Evolutionary conservation across 768 basidiomycete genomes (phyloP).

Genomic region (Lyophyllum semitale): DNA sequence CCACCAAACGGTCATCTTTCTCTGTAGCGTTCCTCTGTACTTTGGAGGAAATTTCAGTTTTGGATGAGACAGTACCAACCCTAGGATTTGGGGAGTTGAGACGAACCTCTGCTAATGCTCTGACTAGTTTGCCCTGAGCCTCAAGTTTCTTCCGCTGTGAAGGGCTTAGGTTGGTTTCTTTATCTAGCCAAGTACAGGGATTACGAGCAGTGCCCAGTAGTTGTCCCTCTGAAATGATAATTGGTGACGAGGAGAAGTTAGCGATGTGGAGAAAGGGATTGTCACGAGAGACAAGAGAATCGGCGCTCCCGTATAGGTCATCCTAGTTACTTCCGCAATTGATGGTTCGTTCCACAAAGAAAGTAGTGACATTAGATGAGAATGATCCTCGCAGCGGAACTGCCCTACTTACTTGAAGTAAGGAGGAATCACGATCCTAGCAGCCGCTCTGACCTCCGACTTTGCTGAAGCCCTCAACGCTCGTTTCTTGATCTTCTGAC

Average conservation of each 20-base stretch:
- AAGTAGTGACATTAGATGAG: background rate
- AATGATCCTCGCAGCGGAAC: conserved; percentile 8
- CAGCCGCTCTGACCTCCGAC: conserved; percentile 4
- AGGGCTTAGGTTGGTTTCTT: background rate
- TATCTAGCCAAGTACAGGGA: conserved; percentile 17
- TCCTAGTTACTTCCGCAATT: background rate
- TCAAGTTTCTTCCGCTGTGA: background rate
- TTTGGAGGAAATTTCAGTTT: background rate
- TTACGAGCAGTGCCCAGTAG: conserved; percentile 10
- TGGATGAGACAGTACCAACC: background rate
- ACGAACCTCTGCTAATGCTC: background rate
- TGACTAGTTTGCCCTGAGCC: background rate
- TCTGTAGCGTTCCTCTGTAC: background rate
- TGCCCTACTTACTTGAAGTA: conserved; percentile 9
- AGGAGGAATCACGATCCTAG: conserved; percentile 12
- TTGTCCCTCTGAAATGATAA: conserved; percentile 8
- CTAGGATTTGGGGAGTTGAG: background rate
- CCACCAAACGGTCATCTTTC: conserved; percentile 16
- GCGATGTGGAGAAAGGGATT: conserved; percentile 6
- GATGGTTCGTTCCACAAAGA: conserved; percentile 18
- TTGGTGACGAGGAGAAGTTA: background rate
- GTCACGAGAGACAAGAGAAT: conserved; percentile 13
- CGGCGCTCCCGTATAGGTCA: conserved; percentile 12
- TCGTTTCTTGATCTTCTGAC: background rate
- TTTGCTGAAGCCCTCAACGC: no score